A percentile compares a stretch with the other conserved stretches of the same genome.
These are phyloP conservation scores for Zoysia matrella DNA, from an alignment of 202 grass and related monocot genomes.

Conservation along the genomic window DNA sequence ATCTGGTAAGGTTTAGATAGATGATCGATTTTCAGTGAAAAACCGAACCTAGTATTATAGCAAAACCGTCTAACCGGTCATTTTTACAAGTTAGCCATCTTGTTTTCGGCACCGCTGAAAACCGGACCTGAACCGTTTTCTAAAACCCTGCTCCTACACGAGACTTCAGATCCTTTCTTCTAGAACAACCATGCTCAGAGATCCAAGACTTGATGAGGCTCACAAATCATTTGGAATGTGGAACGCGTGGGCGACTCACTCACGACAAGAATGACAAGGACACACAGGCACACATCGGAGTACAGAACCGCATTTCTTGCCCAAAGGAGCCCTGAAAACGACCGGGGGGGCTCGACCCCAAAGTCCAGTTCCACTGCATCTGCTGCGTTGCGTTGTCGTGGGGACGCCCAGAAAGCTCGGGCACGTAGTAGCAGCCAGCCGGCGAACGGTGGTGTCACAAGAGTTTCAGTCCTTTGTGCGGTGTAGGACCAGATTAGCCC, in stretches of 20 bases:
- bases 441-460: not conserved
- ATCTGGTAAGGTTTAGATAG: too few relatives aligned
- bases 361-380: constrained; percentile 38
- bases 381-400: constrained; percentile 10
- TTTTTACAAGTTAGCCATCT: too few relatives aligned
- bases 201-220: not conserved
- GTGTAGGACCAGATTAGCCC: constrained; percentile 25
- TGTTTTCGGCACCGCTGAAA: too few relatives aligned
- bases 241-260: constrained; percentile 30
- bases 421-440: constrained; percentile 4
- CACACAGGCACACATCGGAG: constrained; percentile 4
- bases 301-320: constrained; percentile 4
- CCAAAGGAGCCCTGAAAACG: constrained; percentile 26
- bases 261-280: constrained; percentile 25
- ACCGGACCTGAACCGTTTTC: too few relatives aligned
- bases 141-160: too few relatives aligned
- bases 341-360: constrained; percentile 34
- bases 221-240: constrained; percentile 20
- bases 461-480: not conserved
- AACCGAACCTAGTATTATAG: too few relatives aligned
- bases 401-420: constrained; percentile 41
- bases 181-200: constrained; percentile 28
- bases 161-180: constrained; percentile 20
- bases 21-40: too few relatives aligned
- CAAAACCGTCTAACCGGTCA: too few relatives aligned